Base-by-base conservation (phyloP, 2,329 filamentous ascomycete genomes). In the Hypoxylon sp. region DNA sequence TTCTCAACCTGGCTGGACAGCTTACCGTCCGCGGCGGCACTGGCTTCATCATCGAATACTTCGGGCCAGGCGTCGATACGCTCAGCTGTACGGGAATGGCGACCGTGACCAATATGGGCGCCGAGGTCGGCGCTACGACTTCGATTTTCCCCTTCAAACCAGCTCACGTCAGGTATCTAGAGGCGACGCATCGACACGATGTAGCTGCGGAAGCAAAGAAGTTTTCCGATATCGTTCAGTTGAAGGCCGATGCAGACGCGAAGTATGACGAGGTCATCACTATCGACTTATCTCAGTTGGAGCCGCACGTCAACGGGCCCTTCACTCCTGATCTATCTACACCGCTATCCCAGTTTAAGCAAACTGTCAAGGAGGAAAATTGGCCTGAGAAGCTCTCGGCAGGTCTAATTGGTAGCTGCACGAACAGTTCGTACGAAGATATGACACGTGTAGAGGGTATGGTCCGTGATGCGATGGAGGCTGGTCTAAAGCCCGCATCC, bases 351-450 rank as follows among this genome's bases (percentile, higher is more conserved):
- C 86, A 90, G 75, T 99, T 99, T 83, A 93, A 93, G 76, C 86
- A 92, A 62, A 89, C 91, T 1, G 93, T 97, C 20, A 85, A 91
- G 79, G 85, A 91, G 72, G 93, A 97, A 79, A 83, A 91, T 52
- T 99, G 96, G 96, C 96, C 96, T 1, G 87, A 92, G 76, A 93
- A 90, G 68, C 91, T 99, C 66, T 96, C 93, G 11, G 95, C 96
- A 24, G 94, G 94, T 53, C 86, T 99, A 57, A 99, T 99, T 76
- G 96, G 96, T 65, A 97, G 93, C 82, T 99, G 96, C 84, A 99
- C 96, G 52, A 99, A 99, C 85, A 97, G 93, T 78, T 98, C 96
- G 1, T 99, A 98, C 79, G 91, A 97, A 80, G 96, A 99, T 78
- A 99, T 99, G 96, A 96, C 94, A 33, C 91, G 95, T 66, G 93